A percentile compares a stretch with the other conserved stretches of the same genome.
Conservation (phyloP, 768 basidiomycete species). For the Mycena floridula region DNA sequence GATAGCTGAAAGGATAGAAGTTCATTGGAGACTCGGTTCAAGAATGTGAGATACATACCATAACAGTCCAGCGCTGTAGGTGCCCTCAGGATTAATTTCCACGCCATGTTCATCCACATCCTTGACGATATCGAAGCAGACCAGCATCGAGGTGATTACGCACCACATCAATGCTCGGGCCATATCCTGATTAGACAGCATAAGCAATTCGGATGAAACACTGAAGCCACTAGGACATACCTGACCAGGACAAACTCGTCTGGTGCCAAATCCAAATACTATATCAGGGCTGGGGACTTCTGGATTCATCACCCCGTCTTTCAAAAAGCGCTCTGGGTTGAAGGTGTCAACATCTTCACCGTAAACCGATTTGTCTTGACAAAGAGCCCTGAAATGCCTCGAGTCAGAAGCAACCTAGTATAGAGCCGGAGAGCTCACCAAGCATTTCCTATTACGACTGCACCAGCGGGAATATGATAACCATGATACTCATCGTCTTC, state of each 20-base stretch:
- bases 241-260: background rate
- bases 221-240: too few species aligned
- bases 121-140: background rate
- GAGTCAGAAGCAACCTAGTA: background rate
- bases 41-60: background rate
- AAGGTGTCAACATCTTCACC: slow-evolving; percentile 20
- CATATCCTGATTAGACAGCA: too few species aligned
- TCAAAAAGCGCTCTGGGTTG: slow-evolving; percentile 26
- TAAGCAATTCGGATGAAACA: too few species aligned
- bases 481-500: slow-evolving; percentile 23
- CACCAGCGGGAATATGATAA: slow-evolving; percentile 17
- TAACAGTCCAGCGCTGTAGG: background rate
- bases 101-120: background rate
- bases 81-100: background rate
- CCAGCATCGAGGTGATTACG: background rate
- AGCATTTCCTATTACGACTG: slow-evolving; percentile 1
- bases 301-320: slow-evolving; percentile 7
- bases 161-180: background rate
- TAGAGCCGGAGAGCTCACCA: background rate
- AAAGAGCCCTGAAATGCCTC: slow-evolving; percentile 23
- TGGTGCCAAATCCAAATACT: slow-evolving; percentile 6
- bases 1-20: background rate
- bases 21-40: background rate
- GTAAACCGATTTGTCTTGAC: slow-evolving; percentile 20
- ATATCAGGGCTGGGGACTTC: background rate